These are phyloP conservation scores for Solanum chacoense DNA, from an alignment of 305 asterid species.

Conservation along the genomic window DNA sequence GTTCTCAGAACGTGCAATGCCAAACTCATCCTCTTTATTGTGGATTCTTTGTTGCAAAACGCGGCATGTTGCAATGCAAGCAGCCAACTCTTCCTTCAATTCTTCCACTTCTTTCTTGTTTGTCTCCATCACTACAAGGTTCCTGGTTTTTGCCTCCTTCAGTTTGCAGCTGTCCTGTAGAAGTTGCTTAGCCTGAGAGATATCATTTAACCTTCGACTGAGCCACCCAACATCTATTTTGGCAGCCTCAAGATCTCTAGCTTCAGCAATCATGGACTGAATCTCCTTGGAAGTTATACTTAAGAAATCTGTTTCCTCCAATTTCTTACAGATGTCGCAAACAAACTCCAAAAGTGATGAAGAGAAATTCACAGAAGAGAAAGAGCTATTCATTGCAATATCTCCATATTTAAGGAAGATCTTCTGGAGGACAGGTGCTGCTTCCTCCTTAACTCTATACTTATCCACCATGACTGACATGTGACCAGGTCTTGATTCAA, in stretches of 20 bases:
- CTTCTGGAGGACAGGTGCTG: constrained; percentile 6
- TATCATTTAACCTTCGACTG: constrained; percentile 3
- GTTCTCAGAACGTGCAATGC: neutral
- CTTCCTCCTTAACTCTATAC: constrained; percentile 18
- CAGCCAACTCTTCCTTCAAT: neutral
- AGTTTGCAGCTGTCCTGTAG: neutral
- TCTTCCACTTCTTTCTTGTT: constrained; percentile 1
- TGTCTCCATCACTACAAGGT: neutral
- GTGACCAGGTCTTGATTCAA: neutral
- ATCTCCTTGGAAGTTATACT: constrained; percentile 14
- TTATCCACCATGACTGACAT: neutral
- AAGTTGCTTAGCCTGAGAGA: neutral
- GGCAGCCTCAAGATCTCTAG: constrained; percentile 12
- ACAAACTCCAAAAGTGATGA: constrained; percentile 14
- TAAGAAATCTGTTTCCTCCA: constrained; percentile 6
- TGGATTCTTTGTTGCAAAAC: neutral
- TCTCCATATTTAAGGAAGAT: constrained; percentile 22
- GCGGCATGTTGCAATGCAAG: neutral
- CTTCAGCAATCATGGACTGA: neutral
- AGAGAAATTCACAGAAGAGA: constrained; percentile 1
- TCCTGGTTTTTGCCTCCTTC: neutral
- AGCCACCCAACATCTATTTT: constrained; percentile 26
- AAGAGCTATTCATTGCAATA: constrained; percentile 13
- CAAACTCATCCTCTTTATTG: neutral
- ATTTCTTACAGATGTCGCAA: constrained; percentile 11